Conservation (phyloP, 2,329 filamentous ascomycete species). For the Fusarium staphyleae region DNA sequence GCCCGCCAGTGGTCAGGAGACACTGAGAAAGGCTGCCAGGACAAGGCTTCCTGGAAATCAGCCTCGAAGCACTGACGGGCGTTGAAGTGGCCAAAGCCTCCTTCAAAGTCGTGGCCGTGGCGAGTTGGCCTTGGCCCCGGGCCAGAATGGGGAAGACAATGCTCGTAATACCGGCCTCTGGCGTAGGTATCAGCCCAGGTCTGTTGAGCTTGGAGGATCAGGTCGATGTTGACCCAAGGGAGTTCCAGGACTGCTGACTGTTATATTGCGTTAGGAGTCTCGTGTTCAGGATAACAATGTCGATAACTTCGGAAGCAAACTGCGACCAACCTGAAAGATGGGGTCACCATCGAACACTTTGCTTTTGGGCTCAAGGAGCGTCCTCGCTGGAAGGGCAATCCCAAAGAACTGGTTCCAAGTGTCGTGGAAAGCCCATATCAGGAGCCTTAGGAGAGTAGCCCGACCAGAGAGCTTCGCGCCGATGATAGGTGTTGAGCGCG, state of each 20-base stretch:
- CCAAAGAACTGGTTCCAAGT: slow-evolving; percentile 52
- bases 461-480: slow-evolving; percentile 55
- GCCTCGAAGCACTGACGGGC: slow-evolving; percentile 47
- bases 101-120: slow-evolving; percentile 31
- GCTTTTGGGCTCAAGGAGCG: not conserved
- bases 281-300: not conserved
- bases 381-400: slow-evolving; percentile 21
- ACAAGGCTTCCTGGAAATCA: slow-evolving; percentile 44
- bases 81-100: slow-evolving; percentile 43
- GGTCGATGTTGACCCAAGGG: slow-evolving; percentile 54
- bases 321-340: slow-evolving; percentile 52
- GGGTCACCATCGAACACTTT: slow-evolving; percentile 47
- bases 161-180: slow-evolving; percentile 45
- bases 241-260: slow-evolving; percentile 54
- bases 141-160: slow-evolving; percentile 39
- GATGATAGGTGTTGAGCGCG: slow-evolving; percentile 53
- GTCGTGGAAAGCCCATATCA: slow-evolving; percentile 48
- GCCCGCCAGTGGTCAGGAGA: slow-evolving; percentile 32
- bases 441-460: slow-evolving; percentile 48
- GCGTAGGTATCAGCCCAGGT: slow-evolving; percentile 54
- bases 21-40: slow-evolving; percentile 34
- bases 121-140: slow-evolving; percentile 11
- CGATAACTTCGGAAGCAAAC: not conserved
- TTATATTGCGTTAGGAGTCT: slow-evolving; percentile 6
- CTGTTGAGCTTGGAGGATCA: slow-evolving; percentile 58